Percentiles rank a stretch among this genome's conserved stretches.
Evolutionary conservation across 2,329 filamentous ascomycete genomes (phyloP).

Genomic region (Colletotrichum brevisporum): DNA sequence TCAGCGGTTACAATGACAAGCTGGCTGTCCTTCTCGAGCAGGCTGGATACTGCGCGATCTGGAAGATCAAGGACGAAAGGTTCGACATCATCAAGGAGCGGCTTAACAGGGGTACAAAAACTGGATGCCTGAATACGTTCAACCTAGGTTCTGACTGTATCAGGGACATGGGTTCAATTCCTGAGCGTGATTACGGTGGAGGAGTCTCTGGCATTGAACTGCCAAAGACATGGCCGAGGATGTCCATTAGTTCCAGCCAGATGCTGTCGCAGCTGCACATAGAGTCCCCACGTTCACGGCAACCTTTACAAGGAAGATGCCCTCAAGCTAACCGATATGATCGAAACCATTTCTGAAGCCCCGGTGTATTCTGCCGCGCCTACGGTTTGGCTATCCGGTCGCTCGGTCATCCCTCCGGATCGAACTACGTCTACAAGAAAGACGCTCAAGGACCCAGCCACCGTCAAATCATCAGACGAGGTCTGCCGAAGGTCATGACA

Average conservation of each 20-base stretch:
- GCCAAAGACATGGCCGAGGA: conserved; percentile 77
- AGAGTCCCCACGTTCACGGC: conserved; percentile 88
- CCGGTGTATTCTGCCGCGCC: conserved; percentile 77
- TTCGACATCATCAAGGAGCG: conserved; percentile 95
- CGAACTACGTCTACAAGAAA: conserved; percentile 89
- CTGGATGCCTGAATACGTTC: conserved; percentile 90
- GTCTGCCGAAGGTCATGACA: conserved; percentile 79
- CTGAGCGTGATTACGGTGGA: conserved; percentile 83
- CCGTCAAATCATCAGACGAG: conserved; percentile 93
- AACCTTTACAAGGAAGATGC: conserved; percentile 97
- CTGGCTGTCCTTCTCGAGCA: conserved; percentile 91
- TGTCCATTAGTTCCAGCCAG: conserved; percentile 81
- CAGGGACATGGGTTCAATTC: conserved; percentile 82
- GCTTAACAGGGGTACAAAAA: conserved; percentile 83
- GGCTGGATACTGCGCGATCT: conserved; percentile 87
- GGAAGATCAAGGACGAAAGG: conserved; percentile 85
- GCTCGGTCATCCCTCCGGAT: conserved; percentile 82
- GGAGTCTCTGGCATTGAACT: conserved; percentile 84
- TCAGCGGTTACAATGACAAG: conserved; percentile 97
- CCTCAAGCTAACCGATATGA: conserved; percentile 84
- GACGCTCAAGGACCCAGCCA: conserved; percentile 85
- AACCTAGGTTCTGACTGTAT: conserved; percentile 90
- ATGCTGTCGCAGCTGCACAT: conserved; percentile 87
- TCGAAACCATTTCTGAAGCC: conserved; percentile 85
- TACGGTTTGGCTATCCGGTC: conserved; percentile 83